Evolutionary conservation across 306 rosid genomes (phyloP), one percentile per base, ranked within the genome.

Genomic region (Gleditsia sinensis): DNA sequence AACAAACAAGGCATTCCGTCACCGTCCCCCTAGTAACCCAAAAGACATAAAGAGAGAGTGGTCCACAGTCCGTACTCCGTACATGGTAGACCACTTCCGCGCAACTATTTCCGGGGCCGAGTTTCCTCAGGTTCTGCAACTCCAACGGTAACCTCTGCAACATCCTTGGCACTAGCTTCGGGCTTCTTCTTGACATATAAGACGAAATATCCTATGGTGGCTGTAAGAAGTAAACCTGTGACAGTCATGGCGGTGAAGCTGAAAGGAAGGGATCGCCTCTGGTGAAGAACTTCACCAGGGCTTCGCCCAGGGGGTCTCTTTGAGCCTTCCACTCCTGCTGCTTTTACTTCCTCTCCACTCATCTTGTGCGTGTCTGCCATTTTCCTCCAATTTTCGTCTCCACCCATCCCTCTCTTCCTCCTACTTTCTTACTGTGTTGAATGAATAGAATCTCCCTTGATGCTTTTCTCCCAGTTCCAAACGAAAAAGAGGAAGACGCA

Each of bases 201-300:
- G 30, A 86, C 85, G n/a, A 74, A 13, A 66, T 90, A 92, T 0
- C 89, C 95, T 0, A 82, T 30, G 69, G 80, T 64, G 1, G 74
- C 91, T 0, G 81, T 20, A 14, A 91, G 20, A 54, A 75, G 11
- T 64, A 88, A 72, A 71, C 96, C 95, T 0, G 77, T 80, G 0
- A 88, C 0, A 3, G 86, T 17, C 80, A 90, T 78, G 25, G 84
- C 69, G 1, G 88, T 10, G 49, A 43, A 7, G 59, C 68, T 87
- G 79, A 65, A 60, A 2, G 97, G 97, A 62, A 94, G 91, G 19
- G 74, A 64, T 49, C 80, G 82, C 36, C 87, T 81, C 78, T 90
- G 93, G 71, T 94, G 98, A 66, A 94, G 96, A n/a, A 81, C 54
- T 20, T 61, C 80, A 0, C 88, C 89, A 0, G 90, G 92, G 16